Evolutionary conservation across 176 grass and related monocot species (phyloP).

Genomic region (Juncus inflexus): DNA sequence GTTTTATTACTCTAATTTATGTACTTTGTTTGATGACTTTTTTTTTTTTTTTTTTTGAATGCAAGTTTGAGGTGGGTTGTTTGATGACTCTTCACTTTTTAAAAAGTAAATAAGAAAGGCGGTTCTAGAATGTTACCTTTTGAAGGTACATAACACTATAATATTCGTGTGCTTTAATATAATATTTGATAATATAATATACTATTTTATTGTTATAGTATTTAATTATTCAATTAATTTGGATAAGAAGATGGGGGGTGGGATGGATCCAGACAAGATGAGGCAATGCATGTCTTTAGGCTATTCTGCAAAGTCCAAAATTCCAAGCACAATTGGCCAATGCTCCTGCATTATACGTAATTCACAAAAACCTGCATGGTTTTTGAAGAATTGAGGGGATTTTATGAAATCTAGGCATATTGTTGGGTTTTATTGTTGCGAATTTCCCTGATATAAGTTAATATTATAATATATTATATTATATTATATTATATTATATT

Average conservation of each 20-base stretch:
- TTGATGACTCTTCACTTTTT: conserved; percentile 93
- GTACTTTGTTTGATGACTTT: neutral
- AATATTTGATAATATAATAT: neutral
- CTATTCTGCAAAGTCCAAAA: conserved; percentile 86
- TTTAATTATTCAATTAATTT: no score
- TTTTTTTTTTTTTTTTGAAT: conserved; percentile 22
- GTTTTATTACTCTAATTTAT: no score
- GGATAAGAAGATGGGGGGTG: conserved; percentile 94
- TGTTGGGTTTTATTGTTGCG: no score
- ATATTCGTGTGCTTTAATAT: no score
- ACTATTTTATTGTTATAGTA: conserved; percentile 29
- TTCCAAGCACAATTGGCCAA: conserved; percentile 86
- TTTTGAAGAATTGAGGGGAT: neutral
- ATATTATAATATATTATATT: no score
- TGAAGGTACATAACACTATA: conserved; percentile 86
- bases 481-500: no score
- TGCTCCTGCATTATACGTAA: conserved; percentile 65
- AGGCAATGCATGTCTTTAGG: conserved; percentile 96
- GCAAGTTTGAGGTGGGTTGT: conserved; percentile 85
- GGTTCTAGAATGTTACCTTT: conserved; percentile 76
- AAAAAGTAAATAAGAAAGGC: conserved; percentile 66
- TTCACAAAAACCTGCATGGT: no score
- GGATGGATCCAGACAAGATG: conserved; percentile 97
- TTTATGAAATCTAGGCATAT: conserved; percentile 20
- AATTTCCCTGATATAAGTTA: no score